These are phyloP conservation scores for Phylloporus sp. DNA, from an alignment of 1,284 basidiomycete genomes.

Conservation along the genomic window DNA sequence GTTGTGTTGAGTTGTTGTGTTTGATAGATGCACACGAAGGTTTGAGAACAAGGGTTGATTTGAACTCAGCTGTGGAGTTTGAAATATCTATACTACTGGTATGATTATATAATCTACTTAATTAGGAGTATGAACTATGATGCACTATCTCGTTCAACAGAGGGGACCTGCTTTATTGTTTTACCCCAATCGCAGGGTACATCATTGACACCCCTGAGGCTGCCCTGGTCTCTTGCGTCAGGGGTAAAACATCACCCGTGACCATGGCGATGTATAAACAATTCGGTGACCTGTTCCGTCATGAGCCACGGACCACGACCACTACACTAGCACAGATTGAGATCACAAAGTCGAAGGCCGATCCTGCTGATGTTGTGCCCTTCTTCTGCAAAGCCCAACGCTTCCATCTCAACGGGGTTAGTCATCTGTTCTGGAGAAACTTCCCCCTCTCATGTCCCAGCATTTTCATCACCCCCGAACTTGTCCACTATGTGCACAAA, in stretches of 20 bases:
- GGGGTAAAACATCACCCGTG: constrained; percentile 11
- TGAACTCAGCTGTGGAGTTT: no score
- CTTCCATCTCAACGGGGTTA: constrained; percentile 11
- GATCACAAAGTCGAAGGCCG: not conserved
- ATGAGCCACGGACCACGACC: not conserved
- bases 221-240: constrained; percentile 5
- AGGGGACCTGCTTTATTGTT: constrained; percentile 2
- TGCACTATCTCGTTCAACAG: no score
- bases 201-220: constrained; percentile 16
- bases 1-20: no score
- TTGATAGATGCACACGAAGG: no score
- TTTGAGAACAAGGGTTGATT: no score
- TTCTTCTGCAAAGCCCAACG: not conserved
- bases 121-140: no score
- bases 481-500: constrained; percentile 8
- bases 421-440: not conserved
- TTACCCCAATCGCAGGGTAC: constrained; percentile 9
- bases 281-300: constrained; percentile 6
- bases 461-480: not conserved
- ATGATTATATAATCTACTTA: no score
- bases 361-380: not conserved
- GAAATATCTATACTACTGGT: no score
- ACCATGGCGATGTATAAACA: constrained; percentile 13
- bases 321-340: constrained; percentile 9
- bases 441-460: no score